Base-by-base conservation (phyloP, 106 monocot species). In the Dioscorea dumetorum region DNA sequence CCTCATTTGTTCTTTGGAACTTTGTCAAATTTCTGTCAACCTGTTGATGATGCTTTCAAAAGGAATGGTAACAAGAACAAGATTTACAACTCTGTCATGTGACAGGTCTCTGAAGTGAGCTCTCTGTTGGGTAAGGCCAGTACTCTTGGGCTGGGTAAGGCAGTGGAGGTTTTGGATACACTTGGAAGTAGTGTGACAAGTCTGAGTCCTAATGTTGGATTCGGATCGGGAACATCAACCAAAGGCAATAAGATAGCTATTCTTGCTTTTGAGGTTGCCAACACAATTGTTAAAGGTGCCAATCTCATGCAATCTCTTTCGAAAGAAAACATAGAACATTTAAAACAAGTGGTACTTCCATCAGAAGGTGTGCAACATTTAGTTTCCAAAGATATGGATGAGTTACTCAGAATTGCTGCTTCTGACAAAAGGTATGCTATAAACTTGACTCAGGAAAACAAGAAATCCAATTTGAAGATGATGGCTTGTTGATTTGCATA, bases 101-200 rank as follows among this genome's bases (percentile, higher is more conserved):
- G 33, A 49, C 82, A 94, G 94, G 94, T 90, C 56, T 77, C 90
- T 51, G 94, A 94, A 82, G 80, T 90, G 71, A 74, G 94, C 73
- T 88, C 87, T 35, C 74, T 87, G 77, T 81, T 94, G 72, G 84
- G 93, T 10, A 79, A 80, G 63, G 93, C 93, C 62, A 81, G 93
- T 70, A 90, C 81, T 51, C 79, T 67, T 58, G 93, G 93, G 59
- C 72, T 90, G 70, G 94, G 90, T 31, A 94, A 94, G 72, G 94
- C 94, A 68, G 94, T 91, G 21, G 94, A 91, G 58, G 90, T 94
- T 70, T 83, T 94, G 67, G 94, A 94, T 60, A 94, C 84, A 64
- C 80, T 94, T 72, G 94, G 94, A 53, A 94, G 94, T 75, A 94
- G 94, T 67, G 84, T 94, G 90, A 83, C 90, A 52, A 88, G 76